A percentile compares a stretch with the other conserved stretches of the same genome.
Conservation (phyloP, 106 monocot genomes). For the Phalaenopsis equestris region DNA sequence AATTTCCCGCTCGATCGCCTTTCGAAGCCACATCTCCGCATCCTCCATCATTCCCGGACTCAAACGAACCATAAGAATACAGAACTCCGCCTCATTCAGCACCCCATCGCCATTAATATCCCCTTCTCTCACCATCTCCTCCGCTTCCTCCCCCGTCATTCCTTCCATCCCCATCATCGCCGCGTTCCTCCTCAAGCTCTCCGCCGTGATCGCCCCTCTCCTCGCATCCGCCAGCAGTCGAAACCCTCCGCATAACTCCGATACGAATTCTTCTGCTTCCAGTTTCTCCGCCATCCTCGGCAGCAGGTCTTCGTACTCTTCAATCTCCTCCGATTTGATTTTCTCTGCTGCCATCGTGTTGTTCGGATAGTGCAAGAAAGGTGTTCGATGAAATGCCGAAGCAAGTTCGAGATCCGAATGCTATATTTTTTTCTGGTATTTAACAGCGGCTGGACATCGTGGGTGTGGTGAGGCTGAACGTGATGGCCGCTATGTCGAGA, state of each 20-base stretch:
- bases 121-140: constrained; percentile 68
- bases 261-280: constrained; percentile 31
- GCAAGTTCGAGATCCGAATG: not conserved
- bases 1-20: constrained; percentile 14
- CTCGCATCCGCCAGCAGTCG: constrained; percentile 42
- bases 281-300: constrained; percentile 51
- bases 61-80: constrained; percentile 70
- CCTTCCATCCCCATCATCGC: constrained; percentile 44
- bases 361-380: not conserved
- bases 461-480: not conserved
- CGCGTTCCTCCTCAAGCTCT: constrained; percentile 51
- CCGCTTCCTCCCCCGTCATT: constrained; percentile 53
- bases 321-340: too few species aligned
- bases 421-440: not conserved
- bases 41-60: constrained; percentile 68
- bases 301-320: constrained; percentile 34
- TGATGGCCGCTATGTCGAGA: too few species aligned
- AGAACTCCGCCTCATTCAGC: constrained; percentile 70
- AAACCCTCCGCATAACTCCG: constrained; percentile 60
- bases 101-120: constrained; percentile 74
- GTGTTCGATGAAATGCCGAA: not conserved
- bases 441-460: not conserved
- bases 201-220: constrained; percentile 46
- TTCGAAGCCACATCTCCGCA: constrained; percentile 43
- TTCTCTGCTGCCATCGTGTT: constrained; percentile 6